These are phyloP conservation scores for Lyophyllum decastes DNA, from an alignment of 768 basidiomycete genomes.

Conservation along the genomic window DNA sequence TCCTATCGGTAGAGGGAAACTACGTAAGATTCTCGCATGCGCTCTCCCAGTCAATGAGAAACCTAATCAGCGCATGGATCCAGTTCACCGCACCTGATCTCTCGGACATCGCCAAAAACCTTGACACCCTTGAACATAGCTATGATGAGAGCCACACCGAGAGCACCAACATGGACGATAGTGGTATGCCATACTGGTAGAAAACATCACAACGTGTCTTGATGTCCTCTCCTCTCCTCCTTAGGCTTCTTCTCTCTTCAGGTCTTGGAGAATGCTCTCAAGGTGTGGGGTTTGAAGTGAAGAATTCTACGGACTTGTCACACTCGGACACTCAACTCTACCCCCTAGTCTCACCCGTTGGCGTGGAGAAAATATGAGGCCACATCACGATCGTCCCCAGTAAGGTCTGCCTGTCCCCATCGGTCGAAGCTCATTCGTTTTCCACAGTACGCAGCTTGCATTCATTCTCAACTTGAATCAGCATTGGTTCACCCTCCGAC, in stretches of 20 bases:
- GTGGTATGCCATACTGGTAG: slow-evolving; percentile 47
- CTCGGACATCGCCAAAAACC: slow-evolving; percentile 65
- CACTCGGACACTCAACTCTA: slow-evolving; percentile 11
- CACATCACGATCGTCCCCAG: slow-evolving; percentile 79
- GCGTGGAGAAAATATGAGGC: slow-evolving; percentile 81
- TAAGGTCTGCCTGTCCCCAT: slow-evolving; percentile 31
- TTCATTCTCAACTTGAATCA: slow-evolving; percentile 86
- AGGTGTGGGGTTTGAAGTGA: slow-evolving; percentile 83
- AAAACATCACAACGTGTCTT: not conserved
- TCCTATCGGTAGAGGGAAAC: slow-evolving; percentile 36
- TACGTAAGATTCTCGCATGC: slow-evolving; percentile 33
- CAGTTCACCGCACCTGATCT: slow-evolving; percentile 84
- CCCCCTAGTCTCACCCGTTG: slow-evolving; percentile 71
- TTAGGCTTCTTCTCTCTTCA: slow-evolving; percentile 91
- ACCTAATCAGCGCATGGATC: slow-evolving; percentile 7
- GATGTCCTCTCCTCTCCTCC: not conserved
- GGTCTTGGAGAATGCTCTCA: slow-evolving; percentile 81
- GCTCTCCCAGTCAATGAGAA: not conserved
- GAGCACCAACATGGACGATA: slow-evolving; percentile 91
- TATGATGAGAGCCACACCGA: slow-evolving; percentile 51
- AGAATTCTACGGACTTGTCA: slow-evolving; percentile 18
- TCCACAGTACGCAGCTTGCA: slow-evolving; percentile 70
- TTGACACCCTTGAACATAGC: slow-evolving; percentile 67
- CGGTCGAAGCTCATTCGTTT: not conserved
- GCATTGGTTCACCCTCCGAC: slow-evolving; percentile 89